phyloP scores from a whole-genome alignment of 164 flowering plant species.

The Chloranthus sessilifolius region DNA sequence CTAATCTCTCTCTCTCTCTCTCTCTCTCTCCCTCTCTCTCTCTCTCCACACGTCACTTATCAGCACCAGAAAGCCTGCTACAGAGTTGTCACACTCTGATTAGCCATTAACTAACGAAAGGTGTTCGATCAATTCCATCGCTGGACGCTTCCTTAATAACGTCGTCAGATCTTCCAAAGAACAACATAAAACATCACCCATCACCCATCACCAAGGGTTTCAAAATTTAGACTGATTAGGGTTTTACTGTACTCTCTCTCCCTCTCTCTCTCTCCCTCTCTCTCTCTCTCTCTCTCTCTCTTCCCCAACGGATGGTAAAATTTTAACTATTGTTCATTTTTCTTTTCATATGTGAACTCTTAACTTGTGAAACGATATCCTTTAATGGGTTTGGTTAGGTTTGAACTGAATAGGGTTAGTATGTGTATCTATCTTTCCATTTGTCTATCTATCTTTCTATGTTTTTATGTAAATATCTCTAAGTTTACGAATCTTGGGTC shows the following conservation, averaged over 20 bases:
- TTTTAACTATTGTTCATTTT: neutral
- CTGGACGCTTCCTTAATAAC: conserved; percentile 25
- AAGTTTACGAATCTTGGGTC: conserved; percentile 34
- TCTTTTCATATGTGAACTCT: too few relatives aligned
- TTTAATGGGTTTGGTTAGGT: conserved; percentile 13
- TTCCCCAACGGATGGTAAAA: too few relatives aligned
- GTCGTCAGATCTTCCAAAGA: conserved; percentile 16
- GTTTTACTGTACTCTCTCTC: neutral
- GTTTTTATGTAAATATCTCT: too few relatives aligned
- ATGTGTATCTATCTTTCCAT: neutral
- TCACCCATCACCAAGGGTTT: conserved; percentile 6
- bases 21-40: conserved; percentile 5
- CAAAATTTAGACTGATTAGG: conserved; percentile 3
- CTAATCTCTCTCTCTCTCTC: conserved; percentile 8
- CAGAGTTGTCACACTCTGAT: conserved; percentile 21
- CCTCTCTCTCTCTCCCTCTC: neutral
- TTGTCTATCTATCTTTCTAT: conserved; percentile 4
- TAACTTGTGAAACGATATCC: too few relatives aligned
- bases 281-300: neutral
- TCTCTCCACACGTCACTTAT: conserved; percentile 7
- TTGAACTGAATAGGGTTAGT: conserved; percentile 1
- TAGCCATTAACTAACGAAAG: conserved; percentile 11
- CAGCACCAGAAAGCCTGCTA: conserved; percentile 10
- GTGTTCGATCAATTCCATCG: conserved; percentile 8
- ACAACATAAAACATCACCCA: conserved; percentile 1